Evolutionary conservation across 1,139 yeast species (phyloP), one percentile per base, ranked within the genome.

Genomic region (Pichia inconspicua): DNA sequence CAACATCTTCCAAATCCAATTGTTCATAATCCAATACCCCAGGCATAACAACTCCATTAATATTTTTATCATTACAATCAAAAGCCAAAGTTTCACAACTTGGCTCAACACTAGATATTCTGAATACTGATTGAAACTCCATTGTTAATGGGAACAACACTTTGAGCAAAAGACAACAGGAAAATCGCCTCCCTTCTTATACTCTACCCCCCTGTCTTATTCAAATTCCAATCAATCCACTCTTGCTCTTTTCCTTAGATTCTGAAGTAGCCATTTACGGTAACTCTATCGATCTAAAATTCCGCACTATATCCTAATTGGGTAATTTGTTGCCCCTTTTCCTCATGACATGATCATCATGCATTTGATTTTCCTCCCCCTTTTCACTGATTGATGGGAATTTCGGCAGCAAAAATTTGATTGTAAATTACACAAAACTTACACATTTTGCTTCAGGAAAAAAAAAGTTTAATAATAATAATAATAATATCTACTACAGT

Each of bases 401-500:
- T 27, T 27, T 27, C 30, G 30, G 30, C 30, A 27, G 11, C 30
- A 27, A 27, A 22, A 27, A 8, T 27, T 27, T 27, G 11, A 8
- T 6, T 27, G 30, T 27, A 27, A 27, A 27, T 27, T 27, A 27
- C 30, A 27, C 11, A 27, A 27, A 27, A 27, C 11, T 27, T 27
- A 27, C 30, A 27, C 30, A 27, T 8, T 11, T 6, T 27, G 30
- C 30, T 27, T 9, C n/a, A 30, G 32, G 12, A 14, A 35, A 35
- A 35, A 35, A 35, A 35, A 15, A 22, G 8, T 35, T n/a, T 35
- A 9, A 15, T 35, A 35, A 35, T 30, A 35, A 38, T 37, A 43
- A 43, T 39, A 40, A 44, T 40, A 34, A 44, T 28, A 44, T 40
- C 41, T 40, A 40, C 43, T 40, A 44, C 43, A 30, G 34, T 30